Evolutionary conservation across 1,139 yeast genomes (phyloP).

Genomic region (Schwanniomyces etchellsii): DNA sequence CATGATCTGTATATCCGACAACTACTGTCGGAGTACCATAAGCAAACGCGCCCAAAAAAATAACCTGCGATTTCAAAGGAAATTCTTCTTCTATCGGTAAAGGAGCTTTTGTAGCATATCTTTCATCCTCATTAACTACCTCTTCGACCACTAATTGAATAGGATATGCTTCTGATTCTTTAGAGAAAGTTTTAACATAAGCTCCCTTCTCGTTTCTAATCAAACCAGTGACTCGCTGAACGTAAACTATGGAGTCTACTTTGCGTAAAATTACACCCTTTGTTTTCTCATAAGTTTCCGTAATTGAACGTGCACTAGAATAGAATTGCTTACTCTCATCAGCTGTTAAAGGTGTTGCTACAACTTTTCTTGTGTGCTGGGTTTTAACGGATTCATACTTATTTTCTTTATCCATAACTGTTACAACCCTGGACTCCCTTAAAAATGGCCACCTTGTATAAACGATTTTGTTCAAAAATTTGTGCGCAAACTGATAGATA

Average conservation of each 20-base stretch:
- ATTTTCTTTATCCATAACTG: slow-evolving; percentile 52
- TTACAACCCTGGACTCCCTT: slow-evolving; percentile 69
- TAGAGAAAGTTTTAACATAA: slow-evolving; percentile 59
- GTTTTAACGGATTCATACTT: slow-evolving; percentile 37
- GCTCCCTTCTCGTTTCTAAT: slow-evolving; percentile 71
- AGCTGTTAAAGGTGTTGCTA: slow-evolving; percentile 31
- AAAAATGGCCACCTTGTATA: slow-evolving; percentile 88
- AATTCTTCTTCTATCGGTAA: slow-evolving; percentile 76
- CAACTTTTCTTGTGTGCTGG: slow-evolving; percentile 28
- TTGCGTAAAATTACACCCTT: slow-evolving; percentile 57
- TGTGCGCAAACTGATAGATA: slow-evolving; percentile 55
- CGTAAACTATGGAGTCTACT: slow-evolving; percentile 57
- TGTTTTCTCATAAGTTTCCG: slow-evolving; percentile 35
- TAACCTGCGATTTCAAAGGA: slow-evolving; percentile 66
- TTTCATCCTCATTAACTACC: slow-evolving; percentile 66
- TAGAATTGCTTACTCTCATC: slow-evolving; percentile 40
- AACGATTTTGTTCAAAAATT: slow-evolving; percentile 53
- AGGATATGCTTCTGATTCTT: slow-evolving; percentile 56
- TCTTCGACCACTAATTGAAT: slow-evolving; percentile 73
- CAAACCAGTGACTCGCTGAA: slow-evolving; percentile 74
- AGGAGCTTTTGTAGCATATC: slow-evolving; percentile 72
- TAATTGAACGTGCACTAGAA: slow-evolving; percentile 24
- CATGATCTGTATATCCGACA: slow-evolving; percentile 52
- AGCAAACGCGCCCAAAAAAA: slow-evolving; percentile 84
- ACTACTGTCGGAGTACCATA: slow-evolving; percentile 83